Evolutionary conservation across 345 rosid species (phyloP).

Genomic region (Sonneratia caseolaris): DNA sequence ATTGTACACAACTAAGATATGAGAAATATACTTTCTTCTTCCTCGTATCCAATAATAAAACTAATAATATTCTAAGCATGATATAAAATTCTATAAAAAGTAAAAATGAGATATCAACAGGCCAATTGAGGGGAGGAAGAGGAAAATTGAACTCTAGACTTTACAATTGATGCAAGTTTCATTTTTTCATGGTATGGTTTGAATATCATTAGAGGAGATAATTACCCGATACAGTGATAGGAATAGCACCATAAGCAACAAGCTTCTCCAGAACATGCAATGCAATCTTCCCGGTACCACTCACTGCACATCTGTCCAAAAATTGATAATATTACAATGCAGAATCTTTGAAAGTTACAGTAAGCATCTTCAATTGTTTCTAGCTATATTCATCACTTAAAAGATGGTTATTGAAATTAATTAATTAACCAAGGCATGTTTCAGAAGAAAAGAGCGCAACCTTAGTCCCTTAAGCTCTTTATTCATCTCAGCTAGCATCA

Average conservation of each 20-base stretch:
- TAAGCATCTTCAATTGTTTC: not conserved
- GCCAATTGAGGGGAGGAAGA: not conserved
- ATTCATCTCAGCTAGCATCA: constrained; percentile 88
- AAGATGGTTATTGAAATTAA: not conserved
- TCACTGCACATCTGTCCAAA: constrained; percentile 70
- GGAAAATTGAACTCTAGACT: not conserved
- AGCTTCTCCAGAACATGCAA: constrained; percentile 98
- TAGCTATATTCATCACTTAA: not conserved
- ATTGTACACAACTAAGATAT: too few species aligned
- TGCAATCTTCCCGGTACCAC: constrained; percentile 98
- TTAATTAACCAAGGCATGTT: not conserved
- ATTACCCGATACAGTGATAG: constrained; percentile 82
- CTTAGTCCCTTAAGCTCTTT: constrained; percentile 94
- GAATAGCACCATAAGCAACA: constrained; percentile 88
- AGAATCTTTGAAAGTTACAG: not conserved
- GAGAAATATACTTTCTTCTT: too few species aligned
- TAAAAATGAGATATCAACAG: not conserved
- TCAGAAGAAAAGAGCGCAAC: constrained; percentile 24
- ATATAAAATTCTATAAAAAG: not conserved
- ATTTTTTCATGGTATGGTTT: not conserved
- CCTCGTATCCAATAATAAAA: too few species aligned
- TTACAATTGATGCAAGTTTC: not conserved
- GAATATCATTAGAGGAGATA: not conserved
- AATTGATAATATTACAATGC: not conserved
- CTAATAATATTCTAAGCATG: not conserved